These are phyloP conservation scores for Geoglossum glabrum DNA, from an alignment of 495 filamentous ascomycete genomes.

Conservation along the genomic window DNA sequence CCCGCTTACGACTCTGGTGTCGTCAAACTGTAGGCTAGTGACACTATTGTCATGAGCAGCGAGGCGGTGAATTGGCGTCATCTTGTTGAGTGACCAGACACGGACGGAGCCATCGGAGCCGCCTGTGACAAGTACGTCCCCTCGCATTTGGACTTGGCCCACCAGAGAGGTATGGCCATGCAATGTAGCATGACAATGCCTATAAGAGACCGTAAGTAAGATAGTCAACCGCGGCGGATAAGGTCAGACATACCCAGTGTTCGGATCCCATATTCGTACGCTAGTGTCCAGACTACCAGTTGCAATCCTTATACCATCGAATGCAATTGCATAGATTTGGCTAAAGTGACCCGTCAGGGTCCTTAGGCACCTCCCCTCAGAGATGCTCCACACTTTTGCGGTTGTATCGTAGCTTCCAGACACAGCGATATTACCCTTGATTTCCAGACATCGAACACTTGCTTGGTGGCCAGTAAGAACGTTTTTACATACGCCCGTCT, in stretches of 20 bases:
- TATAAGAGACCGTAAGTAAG: conserved; percentile 17
- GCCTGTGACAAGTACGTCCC: conserved; percentile 84
- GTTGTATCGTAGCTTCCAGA: conserved; percentile 96
- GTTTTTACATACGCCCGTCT: conserved; percentile 65
- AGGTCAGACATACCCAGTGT: conserved; percentile 45
- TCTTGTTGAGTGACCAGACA: conserved; percentile 81
- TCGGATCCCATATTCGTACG: conserved; percentile 90
- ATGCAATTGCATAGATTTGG: conserved; percentile 96
- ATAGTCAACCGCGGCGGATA: not conserved
- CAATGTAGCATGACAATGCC: conserved; percentile 71
- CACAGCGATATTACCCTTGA: conserved; percentile 86
- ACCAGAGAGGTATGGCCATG: conserved; percentile 95
- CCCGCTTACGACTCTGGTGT: conserved; percentile 80
- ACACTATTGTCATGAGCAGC: conserved; percentile 98
- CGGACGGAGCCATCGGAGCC: conserved; percentile 89
- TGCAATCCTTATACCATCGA: conserved; percentile 82
- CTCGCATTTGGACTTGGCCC: conserved; percentile 90
- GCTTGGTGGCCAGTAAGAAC: conserved; percentile 93
- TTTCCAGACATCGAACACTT: conserved; percentile 85
- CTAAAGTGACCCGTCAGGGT: conserved; percentile 93
- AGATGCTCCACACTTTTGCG: conserved; percentile 92
- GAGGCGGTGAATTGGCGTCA: conserved; percentile 76
- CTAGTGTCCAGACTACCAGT: conserved; percentile 94
- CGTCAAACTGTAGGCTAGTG: conserved; percentile 91
- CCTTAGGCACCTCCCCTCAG: conserved; percentile 72